Percentiles rank a stretch among this genome's conserved stretches.
Conservation (phyloP, 805 yeast genomes). For the Yamadazyma sp. region DNA sequence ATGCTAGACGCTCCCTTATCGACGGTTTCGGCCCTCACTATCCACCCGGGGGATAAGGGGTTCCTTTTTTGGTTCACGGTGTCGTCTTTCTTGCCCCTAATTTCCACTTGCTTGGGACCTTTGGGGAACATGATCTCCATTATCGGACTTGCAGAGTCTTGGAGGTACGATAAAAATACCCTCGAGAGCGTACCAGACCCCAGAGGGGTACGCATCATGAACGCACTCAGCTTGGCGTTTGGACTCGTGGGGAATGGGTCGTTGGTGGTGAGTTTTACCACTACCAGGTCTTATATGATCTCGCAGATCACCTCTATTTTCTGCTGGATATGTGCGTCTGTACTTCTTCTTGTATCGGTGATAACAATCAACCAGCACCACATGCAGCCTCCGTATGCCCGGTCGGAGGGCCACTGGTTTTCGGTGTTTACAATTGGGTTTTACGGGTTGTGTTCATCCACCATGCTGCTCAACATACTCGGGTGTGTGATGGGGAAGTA, state of each 20-base stretch:
- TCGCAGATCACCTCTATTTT: constrained; percentile 62
- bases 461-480: constrained; percentile 55
- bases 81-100: constrained; percentile 69
- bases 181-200: constrained; percentile 33
- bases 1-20: constrained; percentile 33
- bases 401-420: constrained; percentile 75
- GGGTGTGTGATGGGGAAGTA: constrained; percentile 63
- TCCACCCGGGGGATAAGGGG: constrained; percentile 37
- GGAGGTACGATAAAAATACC: constrained; percentile 47
- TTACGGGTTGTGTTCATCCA: constrained; percentile 56
- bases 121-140: constrained; percentile 71
- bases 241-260: constrained; percentile 70
- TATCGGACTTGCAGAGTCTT: constrained; percentile 66
- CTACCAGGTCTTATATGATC: constrained; percentile 52
- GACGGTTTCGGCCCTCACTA: constrained; percentile 28
- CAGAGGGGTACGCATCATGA: constrained; percentile 50
- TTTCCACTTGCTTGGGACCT: constrained; percentile 80
- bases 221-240: constrained; percentile 58
- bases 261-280: constrained; percentile 68
- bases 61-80: constrained; percentile 60
- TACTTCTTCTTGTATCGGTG: constrained; percentile 51
- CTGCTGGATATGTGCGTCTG: constrained; percentile 64
- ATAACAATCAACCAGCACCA: constrained; percentile 32
- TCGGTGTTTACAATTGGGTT: constrained; percentile 65
- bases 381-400: constrained; percentile 14